Conservation (phyloP, 179 eudicot species). For the Sideroxylon spinosum region DNA sequence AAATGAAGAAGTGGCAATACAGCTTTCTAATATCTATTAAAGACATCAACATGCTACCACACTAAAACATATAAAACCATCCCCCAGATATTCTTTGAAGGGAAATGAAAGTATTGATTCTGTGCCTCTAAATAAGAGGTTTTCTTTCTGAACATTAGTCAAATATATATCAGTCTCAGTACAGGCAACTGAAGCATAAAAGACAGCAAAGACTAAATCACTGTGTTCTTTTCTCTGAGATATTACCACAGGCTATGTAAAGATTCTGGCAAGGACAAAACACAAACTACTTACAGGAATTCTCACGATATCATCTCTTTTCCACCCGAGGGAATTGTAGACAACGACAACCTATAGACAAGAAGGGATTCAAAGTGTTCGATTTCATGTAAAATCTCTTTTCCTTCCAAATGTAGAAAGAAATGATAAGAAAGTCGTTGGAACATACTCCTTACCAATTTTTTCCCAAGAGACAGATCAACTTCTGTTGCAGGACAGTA, state of each 20-base stretch:
- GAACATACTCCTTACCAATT: conserved; percentile 46
- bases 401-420: not conserved
- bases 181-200: not conserved
- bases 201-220: not conserved
- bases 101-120: not conserved
- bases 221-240: not conserved
- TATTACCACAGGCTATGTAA: not conserved
- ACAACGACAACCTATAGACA: conserved; percentile 62
- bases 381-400: not conserved
- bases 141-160: not conserved
- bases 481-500: conserved; percentile 84
- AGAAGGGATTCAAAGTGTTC: conserved; percentile 2
- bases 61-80: not conserved
- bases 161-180: not conserved
- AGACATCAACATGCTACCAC: too few relatives aligned
- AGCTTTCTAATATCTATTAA: not conserved
- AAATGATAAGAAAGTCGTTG: not conserved
- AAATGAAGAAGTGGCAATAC: not conserved
- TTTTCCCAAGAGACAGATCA: conserved; percentile 61
- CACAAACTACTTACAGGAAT: conserved; percentile 65
- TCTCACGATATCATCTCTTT: conserved; percentile 65
- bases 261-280: not conserved
- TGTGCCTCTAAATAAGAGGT: not conserved
- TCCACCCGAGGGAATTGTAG: conserved; percentile 91
- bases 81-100: not conserved